A percentile compares a stretch with the other conserved stretches of the same genome.
phyloP scores from a whole-genome alignment of 345 rosid species.

The Raphanus sativus region DNA sequence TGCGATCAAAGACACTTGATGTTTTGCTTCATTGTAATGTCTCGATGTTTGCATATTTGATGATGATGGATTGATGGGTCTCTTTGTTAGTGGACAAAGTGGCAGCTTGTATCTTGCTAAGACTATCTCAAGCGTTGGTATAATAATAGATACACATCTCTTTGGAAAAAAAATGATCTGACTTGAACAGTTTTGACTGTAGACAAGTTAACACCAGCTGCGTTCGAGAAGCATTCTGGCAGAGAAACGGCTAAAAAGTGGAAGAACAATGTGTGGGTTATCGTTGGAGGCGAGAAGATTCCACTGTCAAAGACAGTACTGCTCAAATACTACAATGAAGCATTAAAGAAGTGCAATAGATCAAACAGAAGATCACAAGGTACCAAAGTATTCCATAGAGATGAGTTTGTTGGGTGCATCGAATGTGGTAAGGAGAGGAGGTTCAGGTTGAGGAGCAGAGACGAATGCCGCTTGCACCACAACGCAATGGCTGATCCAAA shows the following conservation, averaged over 20 bases:
- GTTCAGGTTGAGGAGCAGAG: constrained; percentile 85
- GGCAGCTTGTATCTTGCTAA: background rate
- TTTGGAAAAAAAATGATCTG: background rate
- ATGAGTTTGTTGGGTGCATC: constrained; percentile 84
- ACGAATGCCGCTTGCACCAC: constrained; percentile 88
- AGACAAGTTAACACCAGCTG: constrained; percentile 96
- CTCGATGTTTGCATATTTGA: background rate
- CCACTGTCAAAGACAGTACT: constrained; percentile 83
- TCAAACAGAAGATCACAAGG: constrained; percentile 67
- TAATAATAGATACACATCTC: background rate
- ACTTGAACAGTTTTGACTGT: constrained; percentile 32
- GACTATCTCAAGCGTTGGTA: constrained; percentile 1
- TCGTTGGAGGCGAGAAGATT: constrained; percentile 85
- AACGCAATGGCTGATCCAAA: constrained; percentile 78
- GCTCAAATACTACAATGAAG: constrained; percentile 83
- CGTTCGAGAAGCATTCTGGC: constrained; percentile 99
- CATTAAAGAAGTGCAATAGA: constrained; percentile 62
- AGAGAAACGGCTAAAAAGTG: constrained; percentile 98
- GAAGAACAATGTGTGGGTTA: constrained; percentile 99
- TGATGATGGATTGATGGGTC: background rate
- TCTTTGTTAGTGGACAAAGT: background rate
- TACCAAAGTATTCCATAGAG: constrained; percentile 76
- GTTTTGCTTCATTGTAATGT: background rate
- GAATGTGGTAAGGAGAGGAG: constrained; percentile 87
- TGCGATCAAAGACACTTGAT: too few species aligned